Evolutionary conservation across 768 basidiomycete species (phyloP).

Genomic region (Mrakia hoshinonis): DNA sequence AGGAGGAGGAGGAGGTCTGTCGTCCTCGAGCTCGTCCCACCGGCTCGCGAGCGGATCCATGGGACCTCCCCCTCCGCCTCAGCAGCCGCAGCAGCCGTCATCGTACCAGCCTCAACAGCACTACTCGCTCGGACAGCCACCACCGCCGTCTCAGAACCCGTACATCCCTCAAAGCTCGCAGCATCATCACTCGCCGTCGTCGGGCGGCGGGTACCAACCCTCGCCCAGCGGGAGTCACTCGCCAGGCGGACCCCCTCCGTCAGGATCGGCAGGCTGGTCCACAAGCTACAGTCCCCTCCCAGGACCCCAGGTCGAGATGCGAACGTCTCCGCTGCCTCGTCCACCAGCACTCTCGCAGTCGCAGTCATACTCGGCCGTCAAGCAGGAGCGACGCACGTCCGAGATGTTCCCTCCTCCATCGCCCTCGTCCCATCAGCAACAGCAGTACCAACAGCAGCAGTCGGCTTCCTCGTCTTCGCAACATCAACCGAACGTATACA

Average conservation of each 20-base stretch:
- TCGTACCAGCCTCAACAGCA: conserved; percentile 18
- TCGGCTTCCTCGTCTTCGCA: not conserved
- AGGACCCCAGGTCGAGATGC: conserved; percentile 22
- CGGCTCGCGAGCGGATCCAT: not conserved
- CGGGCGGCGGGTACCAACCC: not conserved
- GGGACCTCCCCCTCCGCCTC: not conserved
- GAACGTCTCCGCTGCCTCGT: conserved; percentile 9
- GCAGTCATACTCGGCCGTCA: not conserved
- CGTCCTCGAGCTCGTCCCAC: not conserved
- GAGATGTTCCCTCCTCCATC: not conserved
- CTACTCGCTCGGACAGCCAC: conserved; percentile 5
- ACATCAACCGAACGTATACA: not conserved
- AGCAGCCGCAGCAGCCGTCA: conserved; percentile 1
- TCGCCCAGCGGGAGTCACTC: conserved; percentile 1
- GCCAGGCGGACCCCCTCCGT: not conserved
- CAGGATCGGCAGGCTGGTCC: not conserved
- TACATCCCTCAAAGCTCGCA: conserved; percentile 11
- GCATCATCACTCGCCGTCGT: not conserved
- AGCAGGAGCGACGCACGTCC: conserved; percentile 5
- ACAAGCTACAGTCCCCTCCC: conserved; percentile 20
- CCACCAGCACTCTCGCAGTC: not conserved
- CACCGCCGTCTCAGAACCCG: conserved; percentile 3
- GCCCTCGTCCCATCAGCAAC: not conserved
- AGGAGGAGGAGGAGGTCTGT: not conserved
- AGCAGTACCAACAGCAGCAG: not conserved